Conservation (phyloP, 2,329 filamentous ascomycete genomes). For the Alternaria dauci region DNA sequence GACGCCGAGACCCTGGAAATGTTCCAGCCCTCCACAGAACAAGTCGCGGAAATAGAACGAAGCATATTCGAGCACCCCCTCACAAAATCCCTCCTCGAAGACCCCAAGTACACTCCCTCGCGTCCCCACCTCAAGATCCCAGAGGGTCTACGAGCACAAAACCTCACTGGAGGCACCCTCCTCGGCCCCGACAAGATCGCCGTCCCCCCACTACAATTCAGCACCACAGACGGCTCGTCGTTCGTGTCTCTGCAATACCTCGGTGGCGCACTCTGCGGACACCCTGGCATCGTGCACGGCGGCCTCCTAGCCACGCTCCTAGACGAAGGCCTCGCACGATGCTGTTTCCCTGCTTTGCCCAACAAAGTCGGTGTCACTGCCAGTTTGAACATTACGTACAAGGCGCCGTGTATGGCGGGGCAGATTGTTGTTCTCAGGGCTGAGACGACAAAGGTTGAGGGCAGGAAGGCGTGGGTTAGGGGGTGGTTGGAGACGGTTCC, state of each 20-base stretch:
- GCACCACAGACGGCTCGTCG: conserved; percentile 60
- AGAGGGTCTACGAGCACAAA: conserved; percentile 71
- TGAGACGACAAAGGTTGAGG: conserved; percentile 84
- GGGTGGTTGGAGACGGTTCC: conserved; percentile 84
- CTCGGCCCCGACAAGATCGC: conserved; percentile 77
- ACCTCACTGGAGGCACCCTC: conserved; percentile 82
- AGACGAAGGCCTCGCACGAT: conserved; percentile 87
- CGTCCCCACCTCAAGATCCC: conserved; percentile 91
- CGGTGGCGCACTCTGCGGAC: conserved; percentile 82
- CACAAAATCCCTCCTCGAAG: conserved; percentile 71
- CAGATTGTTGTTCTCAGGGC: conserved; percentile 81
- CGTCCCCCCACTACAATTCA: conserved; percentile 82
- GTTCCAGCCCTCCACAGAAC: conserved; percentile 66
- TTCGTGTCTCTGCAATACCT: conserved; percentile 77
- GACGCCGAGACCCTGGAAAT: conserved; percentile 77
- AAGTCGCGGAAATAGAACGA: conserved; percentile 69
- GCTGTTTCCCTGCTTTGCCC: conserved; percentile 87
- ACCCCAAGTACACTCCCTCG: conserved; percentile 74
- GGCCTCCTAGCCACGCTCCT: conserved; percentile 90
- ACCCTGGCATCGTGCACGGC: conserved; percentile 90
- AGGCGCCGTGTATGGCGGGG: conserved; percentile 77
- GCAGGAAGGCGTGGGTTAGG: conserved; percentile 93
- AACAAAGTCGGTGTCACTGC: conserved; percentile 88
- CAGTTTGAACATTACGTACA: conserved; percentile 82
- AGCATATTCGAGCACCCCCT: conserved; percentile 79